Conservation (phyloP, 2,329 filamentous ascomycete genomes). For the Pleurostoma richardsiae region DNA sequence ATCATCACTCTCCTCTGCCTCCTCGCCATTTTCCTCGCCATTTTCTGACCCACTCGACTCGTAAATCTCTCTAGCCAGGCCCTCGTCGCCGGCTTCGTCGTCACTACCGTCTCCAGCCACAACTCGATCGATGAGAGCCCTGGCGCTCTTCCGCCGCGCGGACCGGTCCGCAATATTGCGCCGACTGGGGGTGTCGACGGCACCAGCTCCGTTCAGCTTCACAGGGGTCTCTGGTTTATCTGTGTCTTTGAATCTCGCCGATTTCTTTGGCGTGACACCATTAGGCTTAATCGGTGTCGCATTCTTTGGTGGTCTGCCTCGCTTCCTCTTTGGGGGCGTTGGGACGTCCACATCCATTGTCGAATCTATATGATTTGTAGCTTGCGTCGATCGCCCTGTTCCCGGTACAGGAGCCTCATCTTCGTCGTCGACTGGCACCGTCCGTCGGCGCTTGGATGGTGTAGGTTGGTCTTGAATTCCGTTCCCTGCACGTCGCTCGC, state of each 20-base stretch:
- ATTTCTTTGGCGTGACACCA: slow-evolving; percentile 12
- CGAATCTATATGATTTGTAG: too few species aligned
- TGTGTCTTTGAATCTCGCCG: slow-evolving; percentile 24
- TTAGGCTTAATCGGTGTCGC: slow-evolving; percentile 5
- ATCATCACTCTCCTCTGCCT: slow-evolving; percentile 11
- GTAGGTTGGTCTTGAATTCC: too few species aligned
- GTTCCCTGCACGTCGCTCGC: too few species aligned
- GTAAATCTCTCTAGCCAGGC: slow-evolving; percentile 65
- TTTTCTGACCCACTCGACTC: slow-evolving; percentile 39
- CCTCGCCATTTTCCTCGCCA: slow-evolving; percentile 14
- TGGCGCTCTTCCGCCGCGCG: slow-evolving; percentile 78
- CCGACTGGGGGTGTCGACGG: slow-evolving; percentile 54
- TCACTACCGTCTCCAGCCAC: slow-evolving; percentile 60
- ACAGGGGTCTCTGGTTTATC: slow-evolving; percentile 31
- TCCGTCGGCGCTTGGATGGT: too few species aligned
- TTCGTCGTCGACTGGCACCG: too few species aligned
- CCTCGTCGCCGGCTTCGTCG: slow-evolving; percentile 66
- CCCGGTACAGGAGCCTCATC: too few species aligned
- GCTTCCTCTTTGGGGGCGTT: slow-evolving; percentile 22
- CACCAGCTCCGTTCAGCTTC: slow-evolving; percentile 24
- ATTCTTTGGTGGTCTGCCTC: slow-evolving; percentile 15
- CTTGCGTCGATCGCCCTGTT: too few species aligned
- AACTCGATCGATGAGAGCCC: slow-evolving; percentile 68
- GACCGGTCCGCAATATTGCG: slow-evolving; percentile 75
- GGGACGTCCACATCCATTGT: slow-evolving; percentile 12